A percentile compares a stretch with the other conserved stretches of the same genome.
phyloP scores from a whole-genome alignment of 2,329 filamentous ascomycete genomes.

The Knoxdaviesia proteae region DNA sequence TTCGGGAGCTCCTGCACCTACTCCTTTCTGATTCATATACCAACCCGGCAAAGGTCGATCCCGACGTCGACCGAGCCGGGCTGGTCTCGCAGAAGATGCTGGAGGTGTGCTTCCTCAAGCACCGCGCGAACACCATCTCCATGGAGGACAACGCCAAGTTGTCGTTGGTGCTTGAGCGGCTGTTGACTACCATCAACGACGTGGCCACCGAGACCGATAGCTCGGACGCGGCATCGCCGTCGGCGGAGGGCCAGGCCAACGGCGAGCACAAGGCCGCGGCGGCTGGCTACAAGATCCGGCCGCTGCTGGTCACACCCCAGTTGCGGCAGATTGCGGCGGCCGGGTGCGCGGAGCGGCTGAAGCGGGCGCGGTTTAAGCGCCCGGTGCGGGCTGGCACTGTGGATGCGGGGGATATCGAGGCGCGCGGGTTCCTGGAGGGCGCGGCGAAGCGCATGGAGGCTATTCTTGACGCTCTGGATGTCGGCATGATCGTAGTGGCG shows the following conservation, averaged over 20 bases:
- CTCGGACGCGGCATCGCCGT: too few species aligned
- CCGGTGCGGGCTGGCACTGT: constrained; percentile 14
- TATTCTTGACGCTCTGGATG: constrained; percentile 16
- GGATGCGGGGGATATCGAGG: constrained; percentile 23
- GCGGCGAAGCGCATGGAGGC: constrained; percentile 22
- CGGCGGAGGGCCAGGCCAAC: too few species aligned
- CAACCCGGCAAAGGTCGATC: constrained; percentile 18
- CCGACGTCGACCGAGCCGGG: constrained; percentile 14
- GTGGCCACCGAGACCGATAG: too few species aligned
- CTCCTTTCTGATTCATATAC: constrained; percentile 20
- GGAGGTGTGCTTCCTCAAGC: constrained; percentile 41
- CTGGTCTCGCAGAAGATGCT: constrained; percentile 24
- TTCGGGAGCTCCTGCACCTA: constrained; percentile 22
- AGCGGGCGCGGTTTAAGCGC: not conserved
- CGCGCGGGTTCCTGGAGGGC: constrained; percentile 22
- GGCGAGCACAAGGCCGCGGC: not conserved
- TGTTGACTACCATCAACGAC: not conserved
- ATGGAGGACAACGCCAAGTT: constrained; percentile 53
- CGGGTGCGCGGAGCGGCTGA: too few species aligned
- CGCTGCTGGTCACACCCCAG: not conserved
- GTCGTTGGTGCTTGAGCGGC: constrained; percentile 43
- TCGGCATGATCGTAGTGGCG: not conserved
- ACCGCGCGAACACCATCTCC: constrained; percentile 37
- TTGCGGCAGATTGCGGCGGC: too few species aligned
- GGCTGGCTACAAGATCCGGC: not conserved